These are phyloP conservation scores for Hyaloperonospora brassicae DNA, from an alignment of 352 stramenopile species.

Conservation along the genomic window DNA sequence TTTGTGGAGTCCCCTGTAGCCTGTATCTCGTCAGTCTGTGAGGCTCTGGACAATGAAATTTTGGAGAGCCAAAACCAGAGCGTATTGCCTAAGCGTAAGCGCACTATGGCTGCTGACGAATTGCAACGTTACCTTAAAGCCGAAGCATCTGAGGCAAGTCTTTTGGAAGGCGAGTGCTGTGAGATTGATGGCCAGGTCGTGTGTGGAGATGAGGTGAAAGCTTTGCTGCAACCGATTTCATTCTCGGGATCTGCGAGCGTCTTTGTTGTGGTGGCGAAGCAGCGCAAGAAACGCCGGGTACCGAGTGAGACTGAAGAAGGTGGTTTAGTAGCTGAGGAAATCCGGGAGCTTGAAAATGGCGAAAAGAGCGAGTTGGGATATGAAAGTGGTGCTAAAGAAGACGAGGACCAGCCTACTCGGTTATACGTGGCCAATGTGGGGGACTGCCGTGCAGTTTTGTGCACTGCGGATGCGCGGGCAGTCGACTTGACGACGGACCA, in stretches of 20 bases:
- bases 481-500: constrained; percentile 83
- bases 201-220: constrained; percentile 36
- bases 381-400: constrained; percentile 7
- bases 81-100: constrained; percentile 57
- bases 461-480: constrained; percentile 55
- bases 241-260: constrained; percentile 76
- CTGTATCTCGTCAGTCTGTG: constrained; percentile 52
- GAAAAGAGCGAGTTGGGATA: not conserved
- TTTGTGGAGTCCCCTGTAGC: constrained; percentile 45
- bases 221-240: constrained; percentile 67
- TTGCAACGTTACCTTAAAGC: constrained; percentile 20
- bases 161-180: constrained; percentile 32
- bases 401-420: constrained; percentile 33
- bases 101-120: constrained; percentile 37
- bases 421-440: constrained; percentile 85
- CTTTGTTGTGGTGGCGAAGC: constrained; percentile 52
- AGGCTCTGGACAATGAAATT: constrained; percentile 64
- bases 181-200: constrained; percentile 33
- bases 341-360: constrained; percentile 3
- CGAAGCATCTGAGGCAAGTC: constrained; percentile 10
- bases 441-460: constrained; percentile 86
- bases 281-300: constrained; percentile 26
- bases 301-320: constrained; percentile 7
- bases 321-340: constrained; percentile 7
- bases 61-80: constrained; percentile 68